Evolutionary conservation across 345 rosid species (phyloP).

Genomic region (Euclidium syriacum): DNA sequence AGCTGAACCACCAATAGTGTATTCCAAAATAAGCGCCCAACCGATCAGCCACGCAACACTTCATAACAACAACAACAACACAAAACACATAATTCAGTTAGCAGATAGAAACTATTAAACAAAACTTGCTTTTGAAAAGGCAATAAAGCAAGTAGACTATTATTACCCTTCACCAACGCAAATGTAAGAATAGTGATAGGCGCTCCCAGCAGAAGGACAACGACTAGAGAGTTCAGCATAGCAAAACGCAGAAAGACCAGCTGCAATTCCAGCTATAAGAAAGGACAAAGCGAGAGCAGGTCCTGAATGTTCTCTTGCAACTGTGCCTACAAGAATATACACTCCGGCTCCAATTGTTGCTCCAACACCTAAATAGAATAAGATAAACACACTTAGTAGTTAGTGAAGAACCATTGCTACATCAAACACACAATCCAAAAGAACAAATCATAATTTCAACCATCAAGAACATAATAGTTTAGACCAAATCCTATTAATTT

Average conservation of each 20-base stretch:
- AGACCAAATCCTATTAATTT: neutral
- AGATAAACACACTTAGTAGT: neutral
- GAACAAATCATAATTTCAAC: neutral
- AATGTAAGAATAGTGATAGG: conserved; percentile 95
- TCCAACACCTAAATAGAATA: conserved; percentile 87
- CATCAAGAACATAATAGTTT: neutral
- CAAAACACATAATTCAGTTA: neutral
- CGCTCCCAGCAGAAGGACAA: conserved; percentile 99
- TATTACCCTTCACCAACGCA: conserved; percentile 93
- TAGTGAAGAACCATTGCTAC: neutral
- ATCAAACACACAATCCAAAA: neutral
- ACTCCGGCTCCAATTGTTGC: conserved; percentile 99
- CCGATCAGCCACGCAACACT: conserved; percentile 96
- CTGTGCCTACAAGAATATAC: conserved; percentile 94
- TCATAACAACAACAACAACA: conserved; percentile 1
- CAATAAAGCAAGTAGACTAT: no score
- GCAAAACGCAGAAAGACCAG: conserved; percentile 93
- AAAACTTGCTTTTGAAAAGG: no score
- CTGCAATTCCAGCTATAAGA: conserved; percentile 89
- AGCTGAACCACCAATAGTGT: conserved; percentile 93
- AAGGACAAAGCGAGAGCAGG: conserved; percentile 89
- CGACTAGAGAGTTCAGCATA: conserved; percentile 98
- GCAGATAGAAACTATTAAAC: no score
- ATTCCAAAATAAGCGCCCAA: conserved; percentile 92
- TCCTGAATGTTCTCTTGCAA: conserved; percentile 97